Percentiles rank a stretch among this genome's conserved stretches.
Evolutionary conservation across 192 early-diverging fungal species (phyloP).

Genomic region (Backusella liffmaniae): DNA sequence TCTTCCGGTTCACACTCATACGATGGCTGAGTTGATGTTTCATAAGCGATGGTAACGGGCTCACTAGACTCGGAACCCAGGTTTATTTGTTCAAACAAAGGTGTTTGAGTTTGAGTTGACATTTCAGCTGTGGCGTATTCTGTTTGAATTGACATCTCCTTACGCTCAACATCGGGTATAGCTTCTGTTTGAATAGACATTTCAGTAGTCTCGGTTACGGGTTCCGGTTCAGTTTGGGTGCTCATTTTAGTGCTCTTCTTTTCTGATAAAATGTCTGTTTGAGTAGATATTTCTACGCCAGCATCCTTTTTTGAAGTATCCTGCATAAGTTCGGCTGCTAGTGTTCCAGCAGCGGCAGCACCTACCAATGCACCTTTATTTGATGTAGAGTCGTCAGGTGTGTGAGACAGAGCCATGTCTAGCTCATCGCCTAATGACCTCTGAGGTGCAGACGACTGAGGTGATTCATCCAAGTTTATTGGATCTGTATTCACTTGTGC

Average conservation of each 20-base stretch:
- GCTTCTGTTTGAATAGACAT: constrained; percentile 3
- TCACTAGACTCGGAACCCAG: constrained; percentile 30
- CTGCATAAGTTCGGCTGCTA: not conserved
- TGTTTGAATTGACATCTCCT: constrained; percentile 8
- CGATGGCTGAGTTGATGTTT: constrained; percentile 21
- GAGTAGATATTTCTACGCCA: not conserved
- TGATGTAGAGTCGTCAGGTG: not conserved
- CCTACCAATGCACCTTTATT: not conserved
- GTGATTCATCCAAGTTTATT: not conserved
- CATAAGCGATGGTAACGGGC: constrained; percentile 27
- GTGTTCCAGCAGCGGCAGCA: not conserved
- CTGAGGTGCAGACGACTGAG: not conserved
- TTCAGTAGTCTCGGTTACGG: not conserved
- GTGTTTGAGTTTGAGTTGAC: constrained; percentile 5
- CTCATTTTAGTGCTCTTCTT: not conserved
- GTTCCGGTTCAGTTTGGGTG: not conserved
- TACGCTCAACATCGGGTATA: not conserved
- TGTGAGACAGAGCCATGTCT: not conserved
- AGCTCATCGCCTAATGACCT: constrained; percentile 17
- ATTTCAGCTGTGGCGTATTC: constrained; percentile 2
- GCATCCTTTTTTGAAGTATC: not conserved
- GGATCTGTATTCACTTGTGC: constrained; percentile 26
- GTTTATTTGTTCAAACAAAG: not conserved
- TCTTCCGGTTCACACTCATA: constrained; percentile 1
- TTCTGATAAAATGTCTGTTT: not conserved